Percentiles rank a stretch among this genome's conserved stretches.
phyloP scores from a whole-genome alignment of 1,284 basidiomycete genomes.

The Agaricales sp. region DNA sequence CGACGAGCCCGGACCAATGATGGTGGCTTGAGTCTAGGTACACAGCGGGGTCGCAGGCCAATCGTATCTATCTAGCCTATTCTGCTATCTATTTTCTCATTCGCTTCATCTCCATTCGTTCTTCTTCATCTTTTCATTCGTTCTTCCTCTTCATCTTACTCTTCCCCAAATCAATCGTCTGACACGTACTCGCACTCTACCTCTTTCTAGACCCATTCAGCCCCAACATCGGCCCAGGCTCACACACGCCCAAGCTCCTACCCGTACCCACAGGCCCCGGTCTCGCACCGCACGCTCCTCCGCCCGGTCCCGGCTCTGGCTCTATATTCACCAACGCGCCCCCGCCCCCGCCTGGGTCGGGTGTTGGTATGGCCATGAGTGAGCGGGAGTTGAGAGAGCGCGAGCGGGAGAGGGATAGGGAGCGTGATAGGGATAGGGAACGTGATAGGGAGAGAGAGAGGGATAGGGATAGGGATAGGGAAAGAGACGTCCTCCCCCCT shows the following conservation, averaged over 20 bases:
- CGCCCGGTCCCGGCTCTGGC: background rate
- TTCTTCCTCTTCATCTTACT: no score
- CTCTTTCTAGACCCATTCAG: conserved; percentile 12
- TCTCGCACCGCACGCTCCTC: conserved; percentile 10
- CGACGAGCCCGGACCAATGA: no score
- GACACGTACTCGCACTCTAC: no score
- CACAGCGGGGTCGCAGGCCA: no score
- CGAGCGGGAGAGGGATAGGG: background rate
- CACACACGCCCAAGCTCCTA: conserved; percentile 12
- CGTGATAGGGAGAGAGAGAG: background rate
- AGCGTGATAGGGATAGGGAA: background rate
- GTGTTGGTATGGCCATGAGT: background rate
- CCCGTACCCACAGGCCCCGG: conserved; percentile 23
- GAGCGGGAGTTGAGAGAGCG: background rate
- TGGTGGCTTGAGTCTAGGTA: no score
- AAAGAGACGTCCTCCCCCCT: no score
- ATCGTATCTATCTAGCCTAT: no score
- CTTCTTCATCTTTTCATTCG: background rate
- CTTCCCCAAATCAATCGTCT: no score
- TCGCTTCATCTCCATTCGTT: no score
- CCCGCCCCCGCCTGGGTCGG: background rate
- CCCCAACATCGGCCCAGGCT: conserved; percentile 6
- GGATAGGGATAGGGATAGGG: background rate
- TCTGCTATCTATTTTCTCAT: no score
- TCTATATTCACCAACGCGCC: background rate